These are phyloP conservation scores for Daldinia caldariorum DNA, from an alignment of 495 filamentous ascomycete species.

Conservation along the genomic window DNA sequence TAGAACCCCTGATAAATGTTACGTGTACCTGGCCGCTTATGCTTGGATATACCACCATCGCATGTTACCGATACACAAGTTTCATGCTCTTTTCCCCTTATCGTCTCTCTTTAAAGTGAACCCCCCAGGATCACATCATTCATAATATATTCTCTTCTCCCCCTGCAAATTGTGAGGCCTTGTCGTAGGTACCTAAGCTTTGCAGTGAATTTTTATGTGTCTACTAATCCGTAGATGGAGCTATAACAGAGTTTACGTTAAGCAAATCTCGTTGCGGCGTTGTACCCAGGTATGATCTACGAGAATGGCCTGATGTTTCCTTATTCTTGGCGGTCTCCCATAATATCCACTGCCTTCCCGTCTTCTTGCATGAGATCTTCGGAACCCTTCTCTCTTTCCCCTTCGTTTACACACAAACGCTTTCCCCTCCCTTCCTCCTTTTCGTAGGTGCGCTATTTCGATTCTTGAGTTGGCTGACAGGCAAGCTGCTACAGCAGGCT, in stretches of 20 bases:
- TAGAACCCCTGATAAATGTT: constrained; percentile 32
- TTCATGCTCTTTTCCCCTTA: constrained; percentile 4
- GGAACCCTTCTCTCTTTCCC: constrained; percentile 47
- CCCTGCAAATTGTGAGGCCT: constrained; percentile 21
- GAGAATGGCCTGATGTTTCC: constrained; percentile 57
- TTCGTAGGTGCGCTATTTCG: constrained; percentile 50
- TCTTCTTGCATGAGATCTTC: constrained; percentile 52
- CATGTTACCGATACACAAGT: constrained; percentile 30
- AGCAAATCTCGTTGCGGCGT: constrained; percentile 55
- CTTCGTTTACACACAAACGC: constrained; percentile 39
- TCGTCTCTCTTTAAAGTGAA: constrained; percentile 13
- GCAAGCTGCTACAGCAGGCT: constrained; percentile 56
- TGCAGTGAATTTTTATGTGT: constrained; percentile 35
- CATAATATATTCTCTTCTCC: constrained; percentile 25
- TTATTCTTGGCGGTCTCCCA: constrained; percentile 51
- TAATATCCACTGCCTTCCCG: constrained; percentile 60
- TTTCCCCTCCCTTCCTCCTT: constrained; percentile 43
- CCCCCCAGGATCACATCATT: constrained; percentile 40
- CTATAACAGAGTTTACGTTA: constrained; percentile 41
- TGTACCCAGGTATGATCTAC: constrained; percentile 64
- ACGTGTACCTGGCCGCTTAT: constrained; percentile 27
- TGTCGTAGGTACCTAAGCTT: background rate
- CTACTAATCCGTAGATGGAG: constrained; percentile 35
- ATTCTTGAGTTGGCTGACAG: constrained; percentile 58
- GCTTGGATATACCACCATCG: constrained; percentile 11